Evolutionary conservation across 2,329 filamentous ascomycete species (phyloP), one percentile per base, ranked within the genome.

Genomic region (Calonectria hongkongensis): DNA sequence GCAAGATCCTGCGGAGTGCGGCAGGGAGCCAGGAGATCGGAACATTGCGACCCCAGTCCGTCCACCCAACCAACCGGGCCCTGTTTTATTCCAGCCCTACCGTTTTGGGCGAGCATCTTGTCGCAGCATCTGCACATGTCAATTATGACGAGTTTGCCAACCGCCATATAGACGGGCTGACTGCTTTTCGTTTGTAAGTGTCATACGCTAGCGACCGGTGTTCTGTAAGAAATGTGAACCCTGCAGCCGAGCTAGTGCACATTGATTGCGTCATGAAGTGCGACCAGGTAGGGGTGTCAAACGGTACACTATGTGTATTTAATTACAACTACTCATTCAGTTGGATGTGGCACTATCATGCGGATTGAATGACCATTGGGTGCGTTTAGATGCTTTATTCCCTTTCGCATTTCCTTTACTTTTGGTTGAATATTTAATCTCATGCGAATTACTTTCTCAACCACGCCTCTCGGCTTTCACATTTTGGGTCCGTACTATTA

Each of bases 1-100:
- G 58, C 58, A 63, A 63, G 58, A 63, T 63, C 58, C 25, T 63
- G 58, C 41, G 39, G 58, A 62, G 39, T 43, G 25, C 27, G 16
- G 25, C 28, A 54, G 8, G 27, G 50, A 51, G 43, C 30, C 36
- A 18, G 25, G 36, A 45, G 39, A 28, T 63, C 58, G 58, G 58
- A 43, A 47, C 58, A 63, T n/a, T 63, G 39, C 58, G 41, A 47
- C 58, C 58, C 58, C 58, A 33, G 36, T 36, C 58, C n/a, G 36
- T 39, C 33, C 36, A 41, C 54, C 54, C 54, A 39, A 39, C 21
- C 36, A 13, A n/a, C n/a, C 18, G 30, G 30, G 30, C 36, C 54
- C 54, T 60, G 6, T 25, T 43, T 60, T 25, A 16, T 33, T 16
- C 33, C 54, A 41, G 54, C 36, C 54, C 36, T 60, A 39, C 8